Conservation (phyloP, 139 green algal species). For the Auxenochlorella protothecoides region DNA sequence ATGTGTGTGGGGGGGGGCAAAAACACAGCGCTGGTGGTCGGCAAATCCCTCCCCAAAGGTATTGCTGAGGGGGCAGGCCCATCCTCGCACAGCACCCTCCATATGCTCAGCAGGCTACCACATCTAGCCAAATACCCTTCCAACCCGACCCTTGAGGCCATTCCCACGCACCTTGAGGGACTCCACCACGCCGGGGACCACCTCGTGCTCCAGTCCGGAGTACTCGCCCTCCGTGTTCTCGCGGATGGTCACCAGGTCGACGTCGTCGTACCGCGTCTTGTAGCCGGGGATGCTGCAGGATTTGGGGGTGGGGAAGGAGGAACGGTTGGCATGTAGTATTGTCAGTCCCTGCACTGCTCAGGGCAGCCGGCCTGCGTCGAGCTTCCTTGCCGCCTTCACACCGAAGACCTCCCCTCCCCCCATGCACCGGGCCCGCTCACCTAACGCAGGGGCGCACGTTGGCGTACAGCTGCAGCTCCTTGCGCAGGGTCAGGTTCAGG, state of each 20-base stretch:
- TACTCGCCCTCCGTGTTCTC: conserved; percentile 99
- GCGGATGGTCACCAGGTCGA: conserved; percentile 91
- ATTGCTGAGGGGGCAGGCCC: too few relatives aligned
- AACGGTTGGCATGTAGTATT: not conserved
- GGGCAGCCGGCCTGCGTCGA: not conserved
- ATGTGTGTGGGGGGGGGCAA: too few relatives aligned
- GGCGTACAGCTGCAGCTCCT: conserved; percentile 91
- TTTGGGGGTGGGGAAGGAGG: not conserved
- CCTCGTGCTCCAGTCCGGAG: conserved; percentile 88
- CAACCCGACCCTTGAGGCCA: not conserved
- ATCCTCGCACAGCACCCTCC: too few relatives aligned
- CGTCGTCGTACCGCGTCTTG: conserved; percentile 89
- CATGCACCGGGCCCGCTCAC: conserved; percentile 16
- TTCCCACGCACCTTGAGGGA: conserved; percentile 61
- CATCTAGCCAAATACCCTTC: not conserved
- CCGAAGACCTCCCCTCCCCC: not conserved
- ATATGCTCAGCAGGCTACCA: too few relatives aligned
- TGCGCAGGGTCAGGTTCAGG: conserved; percentile 92
- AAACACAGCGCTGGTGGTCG: too few relatives aligned
- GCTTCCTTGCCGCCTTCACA: too few relatives aligned
- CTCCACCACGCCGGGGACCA: conserved; percentile 90
- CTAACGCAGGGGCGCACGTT: conserved; percentile 92
- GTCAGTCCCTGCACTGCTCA: not conserved
- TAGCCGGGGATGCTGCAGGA: conserved; percentile 73
- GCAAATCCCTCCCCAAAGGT: too few relatives aligned